Evolutionary conservation across 805 yeast species (phyloP).

Genomic region (Metschnikowia cubensis): DNA sequence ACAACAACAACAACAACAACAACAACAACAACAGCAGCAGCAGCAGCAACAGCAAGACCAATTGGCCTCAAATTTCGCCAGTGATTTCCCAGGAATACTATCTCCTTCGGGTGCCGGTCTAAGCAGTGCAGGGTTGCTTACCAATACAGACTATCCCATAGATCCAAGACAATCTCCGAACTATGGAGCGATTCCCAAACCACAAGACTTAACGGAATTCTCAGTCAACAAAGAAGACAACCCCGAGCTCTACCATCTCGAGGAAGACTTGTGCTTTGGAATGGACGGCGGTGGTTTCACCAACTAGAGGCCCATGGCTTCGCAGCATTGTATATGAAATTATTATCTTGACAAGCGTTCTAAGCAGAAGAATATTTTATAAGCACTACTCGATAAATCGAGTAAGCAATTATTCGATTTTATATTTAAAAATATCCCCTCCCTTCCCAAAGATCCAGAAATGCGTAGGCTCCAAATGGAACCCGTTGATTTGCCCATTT

Average conservation of each 20-base stretch:
- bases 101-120: constrained; percentile 11
- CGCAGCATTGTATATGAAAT: neutral
- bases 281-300: constrained; percentile 31
- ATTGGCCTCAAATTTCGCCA: constrained; percentile 2
- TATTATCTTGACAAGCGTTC: neutral
- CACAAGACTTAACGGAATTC: constrained; percentile 42
- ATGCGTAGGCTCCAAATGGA: constrained; percentile 24
- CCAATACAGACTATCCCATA: constrained; percentile 11
- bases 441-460: constrained; percentile 39
- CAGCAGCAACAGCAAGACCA: constrained; percentile 6
- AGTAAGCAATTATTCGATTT: constrained; percentile 9
- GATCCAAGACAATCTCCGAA: constrained; percentile 24
- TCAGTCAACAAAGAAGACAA: constrained; percentile 18
- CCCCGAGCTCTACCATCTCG: constrained; percentile 34
- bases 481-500: constrained; percentile 35
- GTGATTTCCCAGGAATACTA: constrained; percentile 14
- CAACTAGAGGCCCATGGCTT: constrained; percentile 2
- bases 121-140: constrained; percentile 20
- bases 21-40: constrained; percentile 9
- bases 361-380: too few species aligned
- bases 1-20: constrained; percentile 16
- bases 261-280: constrained; percentile 44
- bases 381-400: too few species aligned
- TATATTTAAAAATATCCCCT: constrained; percentile 38
- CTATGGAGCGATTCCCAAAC: constrained; percentile 39